Percentiles rank a stretch among this genome's conserved stretches.
Evolutionary conservation across 2,329 filamentous ascomycete species (phyloP).

Genomic region (Alternaria sp.): DNA sequence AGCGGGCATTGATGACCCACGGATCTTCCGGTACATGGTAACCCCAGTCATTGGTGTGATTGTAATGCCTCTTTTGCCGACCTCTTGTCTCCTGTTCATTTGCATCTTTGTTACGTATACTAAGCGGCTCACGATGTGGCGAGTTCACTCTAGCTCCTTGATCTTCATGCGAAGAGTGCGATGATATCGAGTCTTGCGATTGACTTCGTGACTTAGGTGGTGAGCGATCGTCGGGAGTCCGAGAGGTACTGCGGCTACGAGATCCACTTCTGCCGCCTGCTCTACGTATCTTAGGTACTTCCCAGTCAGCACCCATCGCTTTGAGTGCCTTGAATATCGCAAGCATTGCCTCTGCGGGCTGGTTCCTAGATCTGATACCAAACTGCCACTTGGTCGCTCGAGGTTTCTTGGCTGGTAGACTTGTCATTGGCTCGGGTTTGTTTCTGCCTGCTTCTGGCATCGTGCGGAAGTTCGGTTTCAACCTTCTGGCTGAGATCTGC

Average conservation of each 20-base stretch:
- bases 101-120: slow-evolving; percentile 37
- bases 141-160: slow-evolving; percentile 21
- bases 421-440: slow-evolving; percentile 64
- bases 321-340: slow-evolving; percentile 93
- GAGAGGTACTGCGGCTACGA: slow-evolving; percentile 44
- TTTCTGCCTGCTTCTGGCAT: slow-evolving; percentile 65
- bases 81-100: slow-evolving; percentile 38
- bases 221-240: slow-evolving; percentile 36
- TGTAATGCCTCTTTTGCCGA: slow-evolving; percentile 53
- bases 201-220: slow-evolving; percentile 45
- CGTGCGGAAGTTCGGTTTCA: slow-evolving; percentile 85
- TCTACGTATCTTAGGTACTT: slow-evolving; percentile 60
- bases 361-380: slow-evolving; percentile 92
- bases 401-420: slow-evolving; percentile 70
- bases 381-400: slow-evolving; percentile 97
- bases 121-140: slow-evolving; percentile 38
- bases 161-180: slow-evolving; percentile 39
- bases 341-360: slow-evolving; percentile 90
- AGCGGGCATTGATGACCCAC: slow-evolving; percentile 92
- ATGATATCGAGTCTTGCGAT: slow-evolving; percentile 44
- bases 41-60: slow-evolving; percentile 62
- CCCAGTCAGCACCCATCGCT: slow-evolving; percentile 89
- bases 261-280: slow-evolving; percentile 52
- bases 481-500: slow-evolving; percentile 78
- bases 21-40: slow-evolving; percentile 92